Evolutionary conservation across 495 filamentous ascomycete species (phyloP).

Genomic region (Podospora didyma): DNA sequence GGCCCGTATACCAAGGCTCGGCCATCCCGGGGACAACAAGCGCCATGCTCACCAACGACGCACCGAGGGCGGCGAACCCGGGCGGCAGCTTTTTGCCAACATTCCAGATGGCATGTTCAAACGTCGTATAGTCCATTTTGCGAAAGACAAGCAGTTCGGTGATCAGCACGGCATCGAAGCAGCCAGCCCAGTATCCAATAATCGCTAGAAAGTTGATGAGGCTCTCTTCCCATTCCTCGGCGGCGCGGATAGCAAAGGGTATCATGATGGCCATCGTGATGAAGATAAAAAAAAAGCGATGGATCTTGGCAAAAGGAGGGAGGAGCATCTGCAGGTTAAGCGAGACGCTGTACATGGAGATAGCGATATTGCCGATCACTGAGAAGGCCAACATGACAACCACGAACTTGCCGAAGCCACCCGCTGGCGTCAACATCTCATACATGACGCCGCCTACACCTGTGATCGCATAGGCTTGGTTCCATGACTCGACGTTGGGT

Average conservation of each 20-base stretch:
- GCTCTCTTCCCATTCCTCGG: constrained; percentile 44
- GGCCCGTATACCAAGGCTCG: constrained; percentile 50
- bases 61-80: constrained; percentile 39
- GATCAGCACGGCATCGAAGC: constrained; percentile 45
- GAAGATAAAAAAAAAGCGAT: constrained; percentile 43
- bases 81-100: constrained; percentile 40
- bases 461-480: constrained; percentile 35
- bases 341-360: constrained; percentile 42
- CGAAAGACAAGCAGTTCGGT: constrained; percentile 46
- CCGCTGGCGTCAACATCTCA: constrained; percentile 45
- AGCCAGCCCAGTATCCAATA: constrained; percentile 52
- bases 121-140: constrained; percentile 31
- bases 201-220: constrained; percentile 49
- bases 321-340: constrained; percentile 50
- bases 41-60: constrained; percentile 32
- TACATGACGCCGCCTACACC: constrained; percentile 47
- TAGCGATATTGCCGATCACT: constrained; percentile 46
- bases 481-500: constrained; percentile 34
- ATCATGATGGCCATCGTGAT: constrained; percentile 44
- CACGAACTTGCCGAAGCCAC: constrained; percentile 50
- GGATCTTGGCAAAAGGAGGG: constrained; percentile 39
- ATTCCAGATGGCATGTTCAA: constrained; percentile 45
- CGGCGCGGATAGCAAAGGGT: constrained; percentile 44
- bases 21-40: constrained; percentile 48
- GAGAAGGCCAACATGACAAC: constrained; percentile 47